A percentile compares a stretch with the other conserved stretches of the same genome.
Evolutionary conservation across 1,139 yeast species (phyloP).

Genomic region (Pichia sp.): DNA sequence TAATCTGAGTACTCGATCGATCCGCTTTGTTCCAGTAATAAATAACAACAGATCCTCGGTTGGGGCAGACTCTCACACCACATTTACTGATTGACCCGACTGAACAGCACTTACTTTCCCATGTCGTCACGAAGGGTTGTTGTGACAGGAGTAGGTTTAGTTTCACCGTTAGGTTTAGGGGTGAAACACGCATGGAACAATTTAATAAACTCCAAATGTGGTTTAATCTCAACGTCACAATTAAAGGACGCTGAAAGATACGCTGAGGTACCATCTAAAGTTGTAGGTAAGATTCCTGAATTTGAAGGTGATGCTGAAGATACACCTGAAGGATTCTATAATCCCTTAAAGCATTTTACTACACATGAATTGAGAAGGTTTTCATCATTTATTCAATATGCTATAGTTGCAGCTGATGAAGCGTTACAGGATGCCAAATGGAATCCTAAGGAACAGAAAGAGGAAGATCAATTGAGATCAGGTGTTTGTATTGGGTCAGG

Average conservation of each 20-base stretch:
- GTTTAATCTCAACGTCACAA: slow-evolving; percentile 46
- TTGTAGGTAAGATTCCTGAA: slow-evolving; percentile 69
- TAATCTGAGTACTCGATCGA: no score
- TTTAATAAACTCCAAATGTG: slow-evolving; percentile 45
- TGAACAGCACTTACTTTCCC: slow-evolving; percentile 76
- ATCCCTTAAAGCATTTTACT: slow-evolving; percentile 34
- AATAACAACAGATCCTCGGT: no score
- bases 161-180: slow-evolving; percentile 83
- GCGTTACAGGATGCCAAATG: slow-evolving; percentile 66
- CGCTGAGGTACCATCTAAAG: slow-evolving; percentile 61
- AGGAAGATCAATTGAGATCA: slow-evolving; percentile 31
- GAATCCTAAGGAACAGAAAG: slow-evolving; percentile 30
- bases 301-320: slow-evolving; percentile 30
- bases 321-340: slow-evolving; percentile 4
- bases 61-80: no score
- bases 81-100: no score
- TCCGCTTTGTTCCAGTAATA: no score
- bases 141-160: slow-evolving; percentile 82
- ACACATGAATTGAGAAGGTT: slow-evolving; percentile 47
- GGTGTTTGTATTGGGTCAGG: slow-evolving; percentile 94
- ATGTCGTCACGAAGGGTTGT: slow-evolving; percentile 52
- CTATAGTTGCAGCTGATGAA: slow-evolving; percentile 66
- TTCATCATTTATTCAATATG: slow-evolving; percentile 73
- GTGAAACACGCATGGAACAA: slow-evolving; percentile 45
- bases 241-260: slow-evolving; percentile 44